A percentile compares a stretch with the other conserved stretches of the same genome.
Conservation (phyloP, 345 rosid genomes). For the Populus davidiana region DNA sequence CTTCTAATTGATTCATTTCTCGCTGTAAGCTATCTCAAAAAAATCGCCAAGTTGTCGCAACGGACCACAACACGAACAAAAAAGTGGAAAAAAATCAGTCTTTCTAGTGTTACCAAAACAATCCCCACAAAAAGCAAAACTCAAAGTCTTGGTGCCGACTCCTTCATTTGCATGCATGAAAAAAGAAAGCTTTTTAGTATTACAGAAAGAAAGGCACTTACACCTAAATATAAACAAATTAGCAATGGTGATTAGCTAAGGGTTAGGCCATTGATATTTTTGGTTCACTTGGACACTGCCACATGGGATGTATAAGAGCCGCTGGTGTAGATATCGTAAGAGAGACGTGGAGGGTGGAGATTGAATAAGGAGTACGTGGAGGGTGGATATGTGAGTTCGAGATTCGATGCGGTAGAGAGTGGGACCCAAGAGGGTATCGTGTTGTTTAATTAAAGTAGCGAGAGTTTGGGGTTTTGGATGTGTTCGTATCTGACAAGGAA, state of each 20-base stretch:
- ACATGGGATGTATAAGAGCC: constrained; percentile 25
- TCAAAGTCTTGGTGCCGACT: neutral
- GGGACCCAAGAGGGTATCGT: constrained; percentile 15
- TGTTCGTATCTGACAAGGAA: constrained; percentile 19
- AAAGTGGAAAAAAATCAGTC: too few relatives aligned
- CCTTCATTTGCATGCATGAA: constrained; percentile 25
- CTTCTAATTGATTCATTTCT: constrained; percentile 20
- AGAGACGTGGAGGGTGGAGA: constrained; percentile 30
- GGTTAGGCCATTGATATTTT: constrained; percentile 19
- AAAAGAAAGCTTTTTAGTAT: neutral
- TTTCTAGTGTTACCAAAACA: neutral
- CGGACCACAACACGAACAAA: too few relatives aligned
- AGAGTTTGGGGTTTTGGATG: neutral
- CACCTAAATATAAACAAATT: neutral
- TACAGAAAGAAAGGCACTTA: neutral
- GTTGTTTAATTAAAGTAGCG: too few relatives aligned
- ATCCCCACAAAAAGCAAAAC: neutral
- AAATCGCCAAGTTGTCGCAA: neutral
- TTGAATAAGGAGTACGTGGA: constrained; percentile 34
- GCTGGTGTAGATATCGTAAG: constrained; percentile 4
- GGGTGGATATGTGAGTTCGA: constrained; percentile 5
- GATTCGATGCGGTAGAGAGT: constrained; percentile 8
- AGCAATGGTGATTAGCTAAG: neutral
- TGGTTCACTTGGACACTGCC: constrained; percentile 27
- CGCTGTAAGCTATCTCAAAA: constrained; percentile 14